Base-by-base conservation (phyloP, 139 green algal species). In the Chlamydomonas eustigma region DNA sequence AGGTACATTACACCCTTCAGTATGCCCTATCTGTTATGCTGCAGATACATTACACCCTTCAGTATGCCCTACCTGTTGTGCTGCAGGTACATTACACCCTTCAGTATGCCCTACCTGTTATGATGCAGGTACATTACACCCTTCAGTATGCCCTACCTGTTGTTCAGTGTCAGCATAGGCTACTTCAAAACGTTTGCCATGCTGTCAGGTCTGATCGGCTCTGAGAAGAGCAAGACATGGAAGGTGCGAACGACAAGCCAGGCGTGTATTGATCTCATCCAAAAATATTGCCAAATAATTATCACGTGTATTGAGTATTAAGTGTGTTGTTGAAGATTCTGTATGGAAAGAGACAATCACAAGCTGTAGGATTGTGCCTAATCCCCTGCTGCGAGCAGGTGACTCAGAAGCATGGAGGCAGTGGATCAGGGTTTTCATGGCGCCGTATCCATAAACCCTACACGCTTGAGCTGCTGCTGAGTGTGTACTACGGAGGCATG, bases 161-260 rank as follows among this genome's bases (percentile, higher is more conserved):
- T 90, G 64, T 90, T 90, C 79, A 80, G 37, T n/a, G 39, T 82
- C 1, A 58, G 52, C 37, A 66, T 75, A 4, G 77, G 83, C 36
- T 88, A 90, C 80, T 88, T 88, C 82, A 90, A 90, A 82, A 38
- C 80, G 30, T 87, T 76, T 70, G 86, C 86, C 58, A 90, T 90
- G 86, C 77, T 79, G 30, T 76, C 51, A 35, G 86, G 86, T 39
- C 85, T 90, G 39, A 52, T 90, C 12, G 83, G 83, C 2, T 76
- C 84, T 39, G 83, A 90, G 71, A 85, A 87, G 77, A 87, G 80
- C 79, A 90, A 88, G 79, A 86, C 51, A 24, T 90, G 86, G 86
- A 90, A 90, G 86, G 79, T 90, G 39, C 6, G 71, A 8, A 38
- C 32, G n/a, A n/a, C n/a, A n/a, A n/a, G n/a, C n/a, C n/a, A n/a